Evolutionary conservation across 208 protist species (phyloP), one percentile per base, ranked within the genome.

Genomic region (Naegleria gruberi): DNA sequence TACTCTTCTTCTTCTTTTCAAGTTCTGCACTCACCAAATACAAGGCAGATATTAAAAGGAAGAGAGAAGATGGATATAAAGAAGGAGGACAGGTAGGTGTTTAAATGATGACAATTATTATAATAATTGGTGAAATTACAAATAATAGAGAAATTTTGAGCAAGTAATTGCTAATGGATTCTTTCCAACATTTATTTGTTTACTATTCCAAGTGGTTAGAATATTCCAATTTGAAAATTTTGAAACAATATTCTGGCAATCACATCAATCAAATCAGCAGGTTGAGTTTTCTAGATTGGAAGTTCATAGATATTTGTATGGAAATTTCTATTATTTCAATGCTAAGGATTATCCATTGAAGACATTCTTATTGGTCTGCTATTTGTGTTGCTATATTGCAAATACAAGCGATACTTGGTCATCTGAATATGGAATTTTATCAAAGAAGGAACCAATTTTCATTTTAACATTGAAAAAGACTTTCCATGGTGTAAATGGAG

Each of bases 101-200:
- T 65, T n/a, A n/a, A n/a, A 19, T 55, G 46, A 55, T 55, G 46
- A 55, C 5, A 55, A 55, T 19, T 55, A 55, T 19, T 55, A 5
- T 55, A 19, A 19, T 55, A 15, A 55, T 55, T 55, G 51, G 30
- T 65, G 2, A 1, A 65, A 23, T 30, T 65, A 30, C 51, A 65
- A 23, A 65, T 30, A 65, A 65, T 65, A 65, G 51, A 34, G 84
- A 43, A 65, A 88, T 65, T 88, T 17, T 4, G 19, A 41, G 43
- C 84, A 88, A 88, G 84, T 88, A 7, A 5, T 88, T 41, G 84
- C 84, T 23, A 88, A 88, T 88, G 84, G 84, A 65, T 43, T 17
- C 4, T 87, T 87, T 55, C 41, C 83, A 41, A 55, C 83, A 12
- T 87, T 55, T 30, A 15, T 87, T 6, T 87, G 83, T 55, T 10